Conservation (phyloP, 306 rosid genomes). For the Comarum palustre region DNA sequence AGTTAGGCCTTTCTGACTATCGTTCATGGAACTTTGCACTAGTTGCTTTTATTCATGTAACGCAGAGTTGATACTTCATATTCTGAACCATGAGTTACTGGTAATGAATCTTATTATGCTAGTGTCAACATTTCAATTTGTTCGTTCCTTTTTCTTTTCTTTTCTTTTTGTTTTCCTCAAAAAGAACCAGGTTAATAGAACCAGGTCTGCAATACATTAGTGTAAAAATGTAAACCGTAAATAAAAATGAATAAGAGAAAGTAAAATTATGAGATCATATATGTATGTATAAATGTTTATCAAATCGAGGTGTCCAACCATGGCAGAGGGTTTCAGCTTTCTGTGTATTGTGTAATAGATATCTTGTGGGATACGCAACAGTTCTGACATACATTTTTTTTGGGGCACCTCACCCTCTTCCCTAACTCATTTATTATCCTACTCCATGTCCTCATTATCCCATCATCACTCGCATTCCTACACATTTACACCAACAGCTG, state of each 20-base stretch:
- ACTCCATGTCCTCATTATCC: constrained; percentile 25
- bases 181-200: too few species aligned
- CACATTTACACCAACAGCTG: neutral
- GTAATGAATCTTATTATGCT: neutral
- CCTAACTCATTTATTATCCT: constrained; percentile 22
- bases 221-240: neutral
- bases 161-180: too few species aligned
- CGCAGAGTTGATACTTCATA: neutral
- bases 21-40: neutral
- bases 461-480: constrained; percentile 5
- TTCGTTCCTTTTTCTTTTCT: neutral
- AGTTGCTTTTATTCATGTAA: constrained; percentile 4
- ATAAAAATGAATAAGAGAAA: neutral
- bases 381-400: neutral
- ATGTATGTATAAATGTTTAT: neutral
- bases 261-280: neutral
- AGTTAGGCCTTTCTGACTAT: constrained; percentile 5
- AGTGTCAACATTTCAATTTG: neutral
- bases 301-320: neutral
- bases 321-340: constrained; percentile 9
- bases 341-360: neutral
- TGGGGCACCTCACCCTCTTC: constrained; percentile 12
- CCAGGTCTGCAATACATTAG: neutral
- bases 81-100: neutral
- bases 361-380: constrained; percentile 21